Evolutionary conservation across 495 filamentous ascomycete genomes (phyloP).

Genomic region (Aspergillus nidulans): DNA sequence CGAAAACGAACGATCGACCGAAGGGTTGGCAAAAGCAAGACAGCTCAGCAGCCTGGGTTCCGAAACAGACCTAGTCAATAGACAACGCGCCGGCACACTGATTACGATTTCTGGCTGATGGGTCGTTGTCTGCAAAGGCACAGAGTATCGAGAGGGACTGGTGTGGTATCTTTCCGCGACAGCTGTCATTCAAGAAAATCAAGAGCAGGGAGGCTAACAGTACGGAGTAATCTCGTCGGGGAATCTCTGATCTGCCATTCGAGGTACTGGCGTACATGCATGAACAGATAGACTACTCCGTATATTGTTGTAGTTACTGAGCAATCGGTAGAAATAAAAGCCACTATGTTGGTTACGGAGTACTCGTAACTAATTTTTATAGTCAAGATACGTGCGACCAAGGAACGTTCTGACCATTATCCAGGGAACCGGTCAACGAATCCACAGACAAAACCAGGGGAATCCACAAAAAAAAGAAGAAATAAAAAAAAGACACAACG

Average conservation of each 20-base stretch:
- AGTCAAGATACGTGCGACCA: background rate
- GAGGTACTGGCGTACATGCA: background rate
- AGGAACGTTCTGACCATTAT: background rate
- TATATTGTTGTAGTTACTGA: no score
- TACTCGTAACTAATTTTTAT: no score
- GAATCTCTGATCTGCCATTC: background rate
- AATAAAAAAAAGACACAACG: background rate
- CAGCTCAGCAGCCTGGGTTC: constrained; percentile 18
- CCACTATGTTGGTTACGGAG: no score
- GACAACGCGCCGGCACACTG: constrained; percentile 1
- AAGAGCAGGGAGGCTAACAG: background rate
- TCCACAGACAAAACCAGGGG: background rate
- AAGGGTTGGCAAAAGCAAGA: constrained; percentile 13
- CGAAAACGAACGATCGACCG: constrained; percentile 19
- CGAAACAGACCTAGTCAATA: background rate
- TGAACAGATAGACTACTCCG: constrained; percentile 5
- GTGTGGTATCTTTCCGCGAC: background rate
- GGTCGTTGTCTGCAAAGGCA: background rate
- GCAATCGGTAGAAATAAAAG: no score
- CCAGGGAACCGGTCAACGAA: background rate
- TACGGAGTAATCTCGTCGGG: background rate
- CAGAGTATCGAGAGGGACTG: background rate
- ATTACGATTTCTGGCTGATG: constrained; percentile 1
- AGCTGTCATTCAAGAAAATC: background rate
- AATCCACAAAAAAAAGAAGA: constrained; percentile 1